Conservation (phyloP, 495 filamentous ascomycete species). For the Penicillium silybi region DNA sequence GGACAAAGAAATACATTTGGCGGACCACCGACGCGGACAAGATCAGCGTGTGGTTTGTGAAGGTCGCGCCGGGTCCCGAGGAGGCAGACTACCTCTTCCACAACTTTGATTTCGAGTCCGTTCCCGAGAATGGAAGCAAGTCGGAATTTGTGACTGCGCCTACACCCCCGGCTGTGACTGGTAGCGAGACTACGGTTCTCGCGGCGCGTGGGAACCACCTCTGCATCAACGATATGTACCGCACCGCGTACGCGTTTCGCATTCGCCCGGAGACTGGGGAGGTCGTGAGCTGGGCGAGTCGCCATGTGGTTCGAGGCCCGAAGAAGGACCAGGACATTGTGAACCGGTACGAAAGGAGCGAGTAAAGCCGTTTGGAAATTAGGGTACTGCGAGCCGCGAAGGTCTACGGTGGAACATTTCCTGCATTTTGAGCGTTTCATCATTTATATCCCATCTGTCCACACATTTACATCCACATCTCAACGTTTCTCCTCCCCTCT, state of each 20-base stretch:
- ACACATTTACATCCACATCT: neutral
- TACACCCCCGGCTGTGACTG: slow-evolving; percentile 12
- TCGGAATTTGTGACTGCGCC: slow-evolving; percentile 27
- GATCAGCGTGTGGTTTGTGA: slow-evolving; percentile 49
- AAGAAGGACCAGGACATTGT: slow-evolving; percentile 49
- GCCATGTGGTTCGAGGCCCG: slow-evolving; percentile 45
- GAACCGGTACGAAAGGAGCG: slow-evolving; percentile 30
- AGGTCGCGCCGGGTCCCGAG: slow-evolving; percentile 28
- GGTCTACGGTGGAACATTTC: neutral
- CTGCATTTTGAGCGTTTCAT: slow-evolving; percentile 1
- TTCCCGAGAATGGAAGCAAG: neutral
- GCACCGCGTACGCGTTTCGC: slow-evolving; percentile 45
- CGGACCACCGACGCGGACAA: slow-evolving; percentile 22
- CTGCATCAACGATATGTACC: slow-evolving; percentile 50
- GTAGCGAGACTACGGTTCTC: slow-evolving; percentile 24
- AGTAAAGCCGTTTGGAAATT: slow-evolving; percentile 9
- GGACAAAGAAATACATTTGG: slow-evolving; percentile 49
- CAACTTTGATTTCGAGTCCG: slow-evolving; percentile 33
- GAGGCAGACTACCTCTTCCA: slow-evolving; percentile 47
- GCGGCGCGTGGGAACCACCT: slow-evolving; percentile 41
- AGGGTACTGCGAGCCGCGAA: neutral
- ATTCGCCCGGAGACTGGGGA: slow-evolving; percentile 32
- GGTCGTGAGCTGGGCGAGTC: slow-evolving; percentile 44
- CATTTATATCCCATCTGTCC: neutral
- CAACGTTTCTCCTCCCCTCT: neutral